Percentiles rank a stretch among this genome's conserved stretches.
These are phyloP conservation scores for Extremus antarcticus DNA, from an alignment of 495 filamentous ascomycete species.

Conservation along the genomic window DNA sequence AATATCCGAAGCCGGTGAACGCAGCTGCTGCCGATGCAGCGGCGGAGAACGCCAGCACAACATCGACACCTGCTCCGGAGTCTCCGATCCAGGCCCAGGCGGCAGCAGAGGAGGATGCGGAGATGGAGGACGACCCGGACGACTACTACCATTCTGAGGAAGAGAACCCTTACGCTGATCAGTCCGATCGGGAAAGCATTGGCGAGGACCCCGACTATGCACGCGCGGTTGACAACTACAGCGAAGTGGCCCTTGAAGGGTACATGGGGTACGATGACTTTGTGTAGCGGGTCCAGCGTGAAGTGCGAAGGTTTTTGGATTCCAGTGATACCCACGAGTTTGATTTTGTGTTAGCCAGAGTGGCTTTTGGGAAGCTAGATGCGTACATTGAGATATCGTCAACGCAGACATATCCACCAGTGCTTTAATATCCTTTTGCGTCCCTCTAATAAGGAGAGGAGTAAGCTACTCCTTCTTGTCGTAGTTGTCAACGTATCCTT, in stretches of 20 bases:
- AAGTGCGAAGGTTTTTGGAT: background rate
- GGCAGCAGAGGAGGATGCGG: background rate
- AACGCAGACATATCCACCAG: no score
- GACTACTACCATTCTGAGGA: conserved; percentile 5
- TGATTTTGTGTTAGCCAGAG: no score
- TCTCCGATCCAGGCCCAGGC: conserved; percentile 10
- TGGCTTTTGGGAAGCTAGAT: no score
- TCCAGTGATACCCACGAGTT: background rate
- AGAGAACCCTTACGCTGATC: background rate
- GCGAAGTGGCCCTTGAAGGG: background rate
- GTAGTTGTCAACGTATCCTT: background rate
- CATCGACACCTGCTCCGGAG: background rate
- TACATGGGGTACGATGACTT: background rate
- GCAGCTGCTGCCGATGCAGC: background rate
- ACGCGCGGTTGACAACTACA: background rate
- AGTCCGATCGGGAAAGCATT: background rate
- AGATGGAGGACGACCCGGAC: conserved; percentile 5
- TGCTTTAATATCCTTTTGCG: no score
- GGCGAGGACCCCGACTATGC: background rate
- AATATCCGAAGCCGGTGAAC: background rate
- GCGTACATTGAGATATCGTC: no score
- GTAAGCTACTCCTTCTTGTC: background rate
- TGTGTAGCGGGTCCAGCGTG: no score
- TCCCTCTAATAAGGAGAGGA: no score
- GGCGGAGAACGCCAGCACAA: background rate